A percentile compares a stretch with the other conserved stretches of the same genome.
Conservation (phyloP, 2,329 filamentous ascomycete genomes). For the Cladosporium sphaerospermum region DNA sequence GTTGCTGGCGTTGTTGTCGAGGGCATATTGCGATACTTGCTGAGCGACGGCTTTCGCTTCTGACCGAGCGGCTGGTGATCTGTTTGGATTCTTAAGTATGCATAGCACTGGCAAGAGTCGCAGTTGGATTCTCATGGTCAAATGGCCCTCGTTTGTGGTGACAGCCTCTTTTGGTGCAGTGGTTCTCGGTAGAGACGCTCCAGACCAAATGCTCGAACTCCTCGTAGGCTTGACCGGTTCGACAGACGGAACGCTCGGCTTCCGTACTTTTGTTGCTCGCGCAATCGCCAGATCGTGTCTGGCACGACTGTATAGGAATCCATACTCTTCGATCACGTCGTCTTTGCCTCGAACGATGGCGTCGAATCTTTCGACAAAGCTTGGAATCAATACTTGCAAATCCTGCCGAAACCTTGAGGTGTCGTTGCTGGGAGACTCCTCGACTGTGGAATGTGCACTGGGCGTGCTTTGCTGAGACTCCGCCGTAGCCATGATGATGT, state of each 20-base stretch:
- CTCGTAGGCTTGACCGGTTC: not conserved
- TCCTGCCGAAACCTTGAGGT: not conserved
- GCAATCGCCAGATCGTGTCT: not conserved
- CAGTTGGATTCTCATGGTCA: not conserved
- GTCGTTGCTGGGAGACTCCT: not conserved
- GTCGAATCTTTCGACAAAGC: not conserved
- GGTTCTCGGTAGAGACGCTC: not conserved
- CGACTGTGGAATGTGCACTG: not conserved
- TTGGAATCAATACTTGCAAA: not conserved
- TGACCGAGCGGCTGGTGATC: not conserved
- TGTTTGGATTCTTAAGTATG: not conserved
- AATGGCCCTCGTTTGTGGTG: not conserved
- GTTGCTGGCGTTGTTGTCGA: not conserved
- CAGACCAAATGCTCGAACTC: not conserved
- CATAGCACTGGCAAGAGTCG: not conserved
- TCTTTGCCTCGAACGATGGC: not conserved
- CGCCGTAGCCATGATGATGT: not conserved
- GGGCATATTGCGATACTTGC: not conserved
- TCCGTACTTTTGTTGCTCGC: not conserved
- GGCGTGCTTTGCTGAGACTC: not conserved
- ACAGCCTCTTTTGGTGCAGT: not conserved
- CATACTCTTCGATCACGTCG: not conserved
- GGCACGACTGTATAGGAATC: not conserved
- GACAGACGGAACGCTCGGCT: not conserved
- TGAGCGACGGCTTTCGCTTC: not conserved